Evolutionary conservation across 2,329 filamentous ascomycete species (phyloP).

Genomic region (Ascochyta clinopodiicola): DNA sequence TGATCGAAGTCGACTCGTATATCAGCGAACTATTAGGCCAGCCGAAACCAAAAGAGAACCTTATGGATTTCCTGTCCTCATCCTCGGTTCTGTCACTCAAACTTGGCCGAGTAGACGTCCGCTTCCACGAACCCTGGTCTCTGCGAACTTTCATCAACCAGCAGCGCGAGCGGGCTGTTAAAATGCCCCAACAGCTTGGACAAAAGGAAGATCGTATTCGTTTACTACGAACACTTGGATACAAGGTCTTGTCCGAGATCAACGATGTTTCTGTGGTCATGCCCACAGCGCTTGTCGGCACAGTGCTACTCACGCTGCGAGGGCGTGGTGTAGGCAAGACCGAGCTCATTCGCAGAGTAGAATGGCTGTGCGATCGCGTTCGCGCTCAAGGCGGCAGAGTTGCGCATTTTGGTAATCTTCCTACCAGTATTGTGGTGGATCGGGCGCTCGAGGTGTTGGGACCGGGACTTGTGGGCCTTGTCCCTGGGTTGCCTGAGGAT

Average conservation of each 20-base stretch:
- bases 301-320: slow-evolving; percentile 86
- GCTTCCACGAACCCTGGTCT: slow-evolving; percentile 97
- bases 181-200: slow-evolving; percentile 43
- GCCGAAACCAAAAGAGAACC: slow-evolving; percentile 93
- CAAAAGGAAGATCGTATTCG: slow-evolving; percentile 65
- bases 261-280: slow-evolving; percentile 97
- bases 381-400: slow-evolving; percentile 87
- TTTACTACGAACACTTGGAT: slow-evolving; percentile 84
- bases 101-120: slow-evolving; percentile 89
- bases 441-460: slow-evolving; percentile 91
- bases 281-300: slow-evolving; percentile 95
- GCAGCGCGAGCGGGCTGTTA: slow-evolving; percentile 68
- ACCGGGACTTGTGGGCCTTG: slow-evolving; percentile 81
- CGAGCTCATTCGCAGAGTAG: slow-evolving; percentile 83
- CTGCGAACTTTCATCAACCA: slow-evolving; percentile 79
- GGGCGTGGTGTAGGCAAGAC: slow-evolving; percentile 88
- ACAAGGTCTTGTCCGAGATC: slow-evolving; percentile 91
- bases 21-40: slow-evolving; percentile 92
- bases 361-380: slow-evolving; percentile 87
- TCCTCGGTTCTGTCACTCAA: slow-evolving; percentile 89
- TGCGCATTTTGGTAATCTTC: slow-evolving; percentile 85
- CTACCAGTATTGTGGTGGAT: slow-evolving; percentile 82
- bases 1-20: slow-evolving; percentile 91
- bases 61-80: slow-evolving; percentile 85
- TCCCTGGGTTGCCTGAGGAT: slow-evolving; percentile 82